Conservation (phyloP, 2,329 filamentous ascomycete species). For the Geoglossum cookeanum region DNA sequence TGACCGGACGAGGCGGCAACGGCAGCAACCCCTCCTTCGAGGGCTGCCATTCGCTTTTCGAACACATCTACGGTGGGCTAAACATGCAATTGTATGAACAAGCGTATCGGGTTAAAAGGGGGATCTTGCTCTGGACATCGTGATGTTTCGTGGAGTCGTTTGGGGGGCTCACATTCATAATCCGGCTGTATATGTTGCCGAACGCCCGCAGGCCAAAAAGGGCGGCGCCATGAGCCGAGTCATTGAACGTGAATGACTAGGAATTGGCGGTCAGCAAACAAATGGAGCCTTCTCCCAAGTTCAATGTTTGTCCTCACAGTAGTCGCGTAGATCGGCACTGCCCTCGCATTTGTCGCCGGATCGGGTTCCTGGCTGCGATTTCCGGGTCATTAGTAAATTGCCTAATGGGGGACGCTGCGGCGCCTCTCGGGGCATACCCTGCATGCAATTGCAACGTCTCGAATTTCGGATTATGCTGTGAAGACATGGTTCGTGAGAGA, state of each 20-base stretch:
- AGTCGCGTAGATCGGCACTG: conserved; percentile 89
- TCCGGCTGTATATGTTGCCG: conserved; percentile 94
- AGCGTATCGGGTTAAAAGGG: background rate
- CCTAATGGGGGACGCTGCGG: background rate
- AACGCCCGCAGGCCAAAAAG: conserved; percentile 94
- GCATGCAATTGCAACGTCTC: conserved; percentile 77
- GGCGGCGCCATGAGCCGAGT: conserved; percentile 84
- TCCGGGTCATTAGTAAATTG: conserved; percentile 6
- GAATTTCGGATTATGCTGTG: conserved; percentile 26
- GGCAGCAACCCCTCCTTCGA: conserved; percentile 79
- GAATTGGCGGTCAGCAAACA: conserved; percentile 6
- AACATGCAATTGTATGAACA: background rate
- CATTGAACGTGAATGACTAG: conserved; percentile 81
- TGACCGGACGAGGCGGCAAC: conserved; percentile 75
- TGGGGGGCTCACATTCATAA: conserved; percentile 56
- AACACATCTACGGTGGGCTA: conserved; percentile 89
- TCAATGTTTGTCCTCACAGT: conserved; percentile 30
- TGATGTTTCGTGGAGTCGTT: background rate
- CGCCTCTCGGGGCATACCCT: conserved; percentile 34
- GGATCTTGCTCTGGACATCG: conserved; percentile 1
- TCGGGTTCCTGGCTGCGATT: conserved; percentile 55
- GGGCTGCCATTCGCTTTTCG: conserved; percentile 86
- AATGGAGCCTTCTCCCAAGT: background rate
- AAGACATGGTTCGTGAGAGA: background rate
- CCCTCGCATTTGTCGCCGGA: conserved; percentile 63